Evolutionary conservation across 768 basidiomycete genomes (phyloP).

Genomic region (Paxillus ammoniavirescens): DNA sequence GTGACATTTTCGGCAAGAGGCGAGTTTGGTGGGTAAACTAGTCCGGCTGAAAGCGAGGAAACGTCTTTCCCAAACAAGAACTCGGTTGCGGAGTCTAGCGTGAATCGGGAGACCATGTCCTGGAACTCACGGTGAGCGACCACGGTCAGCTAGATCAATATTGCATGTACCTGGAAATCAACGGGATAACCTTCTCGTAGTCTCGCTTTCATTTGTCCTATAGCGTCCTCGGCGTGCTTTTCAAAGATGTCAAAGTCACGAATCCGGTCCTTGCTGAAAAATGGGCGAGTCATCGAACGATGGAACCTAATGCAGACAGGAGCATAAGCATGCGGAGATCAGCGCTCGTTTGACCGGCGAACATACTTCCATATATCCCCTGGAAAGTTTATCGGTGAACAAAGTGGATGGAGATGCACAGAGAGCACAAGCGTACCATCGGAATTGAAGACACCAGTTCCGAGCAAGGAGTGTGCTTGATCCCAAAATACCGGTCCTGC

Average conservation of each 20-base stretch:
- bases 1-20: conserved; percentile 7
- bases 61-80: conserved; percentile 55
- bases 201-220: conserved; percentile 43
- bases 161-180: conserved; percentile 49
- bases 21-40: conserved; percentile 44
- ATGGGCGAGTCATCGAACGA: conserved; percentile 58
- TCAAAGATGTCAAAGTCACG: conserved; percentile 56
- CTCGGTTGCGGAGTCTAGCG: conserved; percentile 56
- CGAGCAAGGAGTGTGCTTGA: conserved; percentile 37
- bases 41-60: conserved; percentile 42
- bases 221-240: conserved; percentile 45
- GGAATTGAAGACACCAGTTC: conserved; percentile 59
- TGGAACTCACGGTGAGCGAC: conserved; percentile 16
- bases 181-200: conserved; percentile 46
- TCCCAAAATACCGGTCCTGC: conserved; percentile 14
- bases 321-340: background rate
- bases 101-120: conserved; percentile 57
- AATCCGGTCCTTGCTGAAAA: conserved; percentile 54
- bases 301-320: conserved; percentile 43
- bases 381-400: conserved; percentile 13
- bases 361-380: conserved; percentile 61
- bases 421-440: conserved; percentile 37
- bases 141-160: background rate
- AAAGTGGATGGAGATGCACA: background rate
- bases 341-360: background rate